Conservation (phyloP, 441 rosid genomes). For the Populus tomentosa region DNA sequence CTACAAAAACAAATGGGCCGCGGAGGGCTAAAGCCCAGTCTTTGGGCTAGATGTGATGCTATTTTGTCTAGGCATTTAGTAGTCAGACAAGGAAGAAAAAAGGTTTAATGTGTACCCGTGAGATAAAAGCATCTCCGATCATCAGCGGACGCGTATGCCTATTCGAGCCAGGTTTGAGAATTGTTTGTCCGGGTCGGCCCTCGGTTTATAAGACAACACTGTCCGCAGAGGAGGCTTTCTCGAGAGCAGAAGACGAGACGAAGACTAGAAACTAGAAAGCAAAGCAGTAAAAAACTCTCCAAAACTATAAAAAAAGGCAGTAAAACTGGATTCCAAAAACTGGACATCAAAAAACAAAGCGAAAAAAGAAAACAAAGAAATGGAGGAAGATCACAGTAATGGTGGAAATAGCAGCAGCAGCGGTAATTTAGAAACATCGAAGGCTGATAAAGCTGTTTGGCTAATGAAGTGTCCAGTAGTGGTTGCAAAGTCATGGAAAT, state of each 20-base stretch:
- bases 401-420: background rate
- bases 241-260: background rate
- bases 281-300: background rate
- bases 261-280: background rate
- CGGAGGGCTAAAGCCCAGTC: background rate
- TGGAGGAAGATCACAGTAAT: conserved; percentile 38
- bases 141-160: too few species aligned
- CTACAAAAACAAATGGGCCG: too few species aligned
- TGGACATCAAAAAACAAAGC: conserved; percentile 10
- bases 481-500: conserved; percentile 72
- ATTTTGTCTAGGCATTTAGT: background rate
- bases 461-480: conserved; percentile 82
- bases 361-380: conserved; percentile 12
- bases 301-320: too few species aligned
- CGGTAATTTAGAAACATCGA: conserved; percentile 45
- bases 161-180: too few species aligned
- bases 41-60: background rate
- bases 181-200: too few species aligned
- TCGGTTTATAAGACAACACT: background rate
- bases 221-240: background rate
- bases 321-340: conserved; percentile 7
- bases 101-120: too few species aligned
- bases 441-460: conserved; percentile 69
- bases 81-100: background rate
- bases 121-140: too few species aligned